Conservation (phyloP, 2,329 filamentous ascomycete genomes). For the Didymella keratinophila region DNA sequence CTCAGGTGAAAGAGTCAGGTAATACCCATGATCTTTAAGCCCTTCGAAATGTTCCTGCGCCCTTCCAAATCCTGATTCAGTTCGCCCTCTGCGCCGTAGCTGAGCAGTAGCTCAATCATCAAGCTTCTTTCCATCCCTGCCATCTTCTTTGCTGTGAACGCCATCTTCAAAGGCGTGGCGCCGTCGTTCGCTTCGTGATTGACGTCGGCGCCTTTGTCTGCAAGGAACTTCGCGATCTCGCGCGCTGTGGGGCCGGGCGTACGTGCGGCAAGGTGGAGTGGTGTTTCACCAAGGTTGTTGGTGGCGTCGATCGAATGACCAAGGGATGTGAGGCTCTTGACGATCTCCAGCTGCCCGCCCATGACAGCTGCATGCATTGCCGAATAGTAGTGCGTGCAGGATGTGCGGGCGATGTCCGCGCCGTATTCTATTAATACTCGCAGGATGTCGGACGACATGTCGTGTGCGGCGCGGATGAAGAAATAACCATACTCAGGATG, state of each 20-base stretch:
- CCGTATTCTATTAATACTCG: constrained; percentile 41
- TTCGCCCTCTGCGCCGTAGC: constrained; percentile 41
- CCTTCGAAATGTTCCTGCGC: constrained; percentile 32
- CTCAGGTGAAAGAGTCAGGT: constrained; percentile 8
- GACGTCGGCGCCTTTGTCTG: constrained; percentile 45
- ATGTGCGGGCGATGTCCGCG: constrained; percentile 37
- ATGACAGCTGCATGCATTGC: constrained; percentile 42
- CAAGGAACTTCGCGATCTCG: constrained; percentile 37
- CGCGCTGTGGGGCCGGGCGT: constrained; percentile 33
- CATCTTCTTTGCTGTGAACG: constrained; percentile 28
- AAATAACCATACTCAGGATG: constrained; percentile 43
- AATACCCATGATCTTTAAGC: constrained; percentile 31
- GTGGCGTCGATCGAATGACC: constrained; percentile 39
- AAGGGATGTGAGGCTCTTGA: constrained; percentile 37
- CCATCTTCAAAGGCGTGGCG: constrained; percentile 35
- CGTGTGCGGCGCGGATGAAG: constrained; percentile 40
- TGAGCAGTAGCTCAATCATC: constrained; percentile 41
- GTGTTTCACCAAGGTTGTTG: constrained; percentile 41
- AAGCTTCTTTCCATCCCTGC: constrained; percentile 39
- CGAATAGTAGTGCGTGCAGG: constrained; percentile 31
- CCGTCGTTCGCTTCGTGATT: constrained; percentile 34
- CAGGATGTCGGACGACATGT: constrained; percentile 36
- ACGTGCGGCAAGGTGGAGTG: constrained; percentile 42
- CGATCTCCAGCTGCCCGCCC: constrained; percentile 36
- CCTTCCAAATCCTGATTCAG: constrained; percentile 24